Evolutionary conservation across 1,284 basidiomycete species (phyloP).

Genomic region (Stygiomarasmius scandens): DNA sequence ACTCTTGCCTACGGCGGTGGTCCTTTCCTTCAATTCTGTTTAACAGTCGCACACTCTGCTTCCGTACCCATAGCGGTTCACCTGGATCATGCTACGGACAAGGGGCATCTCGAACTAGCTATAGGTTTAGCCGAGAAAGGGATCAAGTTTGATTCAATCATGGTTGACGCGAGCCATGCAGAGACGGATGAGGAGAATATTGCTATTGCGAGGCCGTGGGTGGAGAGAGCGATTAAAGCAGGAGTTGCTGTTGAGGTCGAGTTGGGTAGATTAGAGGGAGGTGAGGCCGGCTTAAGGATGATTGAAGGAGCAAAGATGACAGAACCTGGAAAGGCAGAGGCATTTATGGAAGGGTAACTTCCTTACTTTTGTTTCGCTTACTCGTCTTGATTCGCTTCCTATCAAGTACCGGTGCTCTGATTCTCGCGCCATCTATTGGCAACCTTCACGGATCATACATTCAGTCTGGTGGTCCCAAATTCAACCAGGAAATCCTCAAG

Average conservation of each 20-base stretch:
- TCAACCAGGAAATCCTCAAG: conserved; percentile 31
- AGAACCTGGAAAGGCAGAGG: conserved; percentile 43
- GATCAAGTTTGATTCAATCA: conserved; percentile 52
- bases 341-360: conserved; percentile 43
- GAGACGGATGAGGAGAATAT: conserved; percentile 57
- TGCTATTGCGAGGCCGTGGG: conserved; percentile 45
- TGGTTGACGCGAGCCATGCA: conserved; percentile 55
- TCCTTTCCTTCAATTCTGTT: conserved; percentile 49
- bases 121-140: conserved; percentile 49
- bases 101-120: conserved; percentile 49
- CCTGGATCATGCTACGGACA: conserved; percentile 52
- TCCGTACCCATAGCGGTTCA: conserved; percentile 52
- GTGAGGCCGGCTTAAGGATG: conserved; percentile 49
- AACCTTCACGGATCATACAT: conserved; percentile 7
- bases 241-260: conserved; percentile 53
- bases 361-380: neutral
- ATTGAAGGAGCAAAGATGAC: conserved; percentile 53
- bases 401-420: conserved; percentile 44
- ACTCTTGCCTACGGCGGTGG: conserved; percentile 50
- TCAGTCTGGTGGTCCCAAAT: neutral
- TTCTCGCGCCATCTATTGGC: conserved; percentile 38
- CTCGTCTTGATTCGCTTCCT: neutral
- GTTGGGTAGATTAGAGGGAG: conserved; percentile 54
- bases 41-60: conserved; percentile 47
- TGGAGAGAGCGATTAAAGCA: conserved; percentile 42